phyloP scores from a whole-genome alignment of 441 rosid species.

The Pelargonium exstipulatum region DNA sequence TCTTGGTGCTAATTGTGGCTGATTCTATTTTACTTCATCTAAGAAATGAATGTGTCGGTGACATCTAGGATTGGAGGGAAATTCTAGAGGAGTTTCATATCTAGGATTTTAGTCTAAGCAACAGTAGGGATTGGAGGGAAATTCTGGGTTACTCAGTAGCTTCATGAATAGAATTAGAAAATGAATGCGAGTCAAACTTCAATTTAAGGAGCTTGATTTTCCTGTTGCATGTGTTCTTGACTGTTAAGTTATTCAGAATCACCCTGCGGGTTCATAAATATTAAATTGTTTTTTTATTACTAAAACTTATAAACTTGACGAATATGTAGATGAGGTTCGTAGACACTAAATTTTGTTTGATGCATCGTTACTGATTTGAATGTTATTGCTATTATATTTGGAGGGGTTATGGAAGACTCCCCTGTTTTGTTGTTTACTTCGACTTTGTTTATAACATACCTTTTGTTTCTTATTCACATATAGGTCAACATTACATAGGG shows the following conservation, averaged over 20 bases:
- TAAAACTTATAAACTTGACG: too few relatives aligned
- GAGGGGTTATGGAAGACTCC: background rate
- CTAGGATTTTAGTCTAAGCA: too few relatives aligned
- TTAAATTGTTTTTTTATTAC: too few relatives aligned
- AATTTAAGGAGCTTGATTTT: background rate
- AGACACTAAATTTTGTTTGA: too few relatives aligned
- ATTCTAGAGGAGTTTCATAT: too few relatives aligned
- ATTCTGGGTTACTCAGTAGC: too few relatives aligned
- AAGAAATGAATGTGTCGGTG: background rate
- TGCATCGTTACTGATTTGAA: too few relatives aligned
- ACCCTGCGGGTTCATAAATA: background rate
- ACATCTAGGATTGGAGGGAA: background rate
- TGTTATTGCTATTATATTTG: background rate
- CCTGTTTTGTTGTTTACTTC: background rate
- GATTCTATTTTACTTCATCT: slow-evolving; percentile 9
- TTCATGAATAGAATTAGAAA: too few relatives aligned
- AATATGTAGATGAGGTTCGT: too few relatives aligned
- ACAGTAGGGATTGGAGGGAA: background rate
- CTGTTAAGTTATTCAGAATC: background rate
- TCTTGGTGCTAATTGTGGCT: slow-evolving; percentile 8
- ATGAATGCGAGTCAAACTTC: background rate
- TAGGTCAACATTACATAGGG: slow-evolving; percentile 93
- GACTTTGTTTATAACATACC: background rate
- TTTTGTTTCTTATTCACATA: slow-evolving; percentile 7
- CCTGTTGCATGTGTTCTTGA: background rate